These are phyloP conservation scores for Xylariaceae sp. DNA, from an alignment of 2,329 filamentous ascomycete genomes.

Conservation along the genomic window DNA sequence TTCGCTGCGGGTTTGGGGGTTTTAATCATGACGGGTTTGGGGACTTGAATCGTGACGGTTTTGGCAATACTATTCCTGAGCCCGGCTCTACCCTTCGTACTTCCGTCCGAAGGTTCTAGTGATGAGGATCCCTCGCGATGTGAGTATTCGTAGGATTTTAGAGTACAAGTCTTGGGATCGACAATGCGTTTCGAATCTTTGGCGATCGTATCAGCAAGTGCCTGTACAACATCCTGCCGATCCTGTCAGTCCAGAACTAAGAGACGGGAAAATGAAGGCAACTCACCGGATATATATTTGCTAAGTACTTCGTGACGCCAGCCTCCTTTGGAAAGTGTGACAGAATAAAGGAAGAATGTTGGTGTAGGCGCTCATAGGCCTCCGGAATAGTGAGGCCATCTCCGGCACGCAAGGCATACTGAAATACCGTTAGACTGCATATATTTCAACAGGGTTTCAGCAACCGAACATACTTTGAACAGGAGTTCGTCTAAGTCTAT, in stretches of 20 bases:
- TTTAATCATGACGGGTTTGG: not conserved
- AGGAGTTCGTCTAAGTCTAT: slow-evolving; percentile 35
- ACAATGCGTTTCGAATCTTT: not conserved
- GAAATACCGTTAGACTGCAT: not conserved
- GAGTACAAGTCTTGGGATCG: not conserved
- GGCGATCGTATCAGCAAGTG: slow-evolving; percentile 18
- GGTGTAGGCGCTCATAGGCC: slow-evolving; percentile 42
- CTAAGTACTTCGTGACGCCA: slow-evolving; percentile 48
- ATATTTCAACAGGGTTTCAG: not conserved
- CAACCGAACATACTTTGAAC: slow-evolving; percentile 31
- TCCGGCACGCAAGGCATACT: slow-evolving; percentile 51
- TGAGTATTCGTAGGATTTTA: slow-evolving; percentile 22
- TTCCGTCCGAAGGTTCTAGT: slow-evolving; percentile 18
- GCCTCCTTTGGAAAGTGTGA: slow-evolving; percentile 50
- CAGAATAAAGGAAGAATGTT: slow-evolving; percentile 50
- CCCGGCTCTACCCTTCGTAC: slow-evolving; percentile 19
- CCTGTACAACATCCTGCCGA: slow-evolving; percentile 20
- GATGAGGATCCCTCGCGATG: slow-evolving; percentile 25
- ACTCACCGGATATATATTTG: slow-evolving; percentile 39
- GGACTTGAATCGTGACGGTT: slow-evolving; percentile 2
- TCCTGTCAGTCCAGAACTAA: slow-evolving; percentile 9
- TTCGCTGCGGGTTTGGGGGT: not conserved
- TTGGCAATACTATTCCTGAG: slow-evolving; percentile 16
- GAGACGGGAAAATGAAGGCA: not conserved
- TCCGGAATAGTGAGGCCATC: slow-evolving; percentile 51